phyloP scores from a whole-genome alignment of 495 filamentous ascomycete genomes.

The Penicillium coprophilum region DNA sequence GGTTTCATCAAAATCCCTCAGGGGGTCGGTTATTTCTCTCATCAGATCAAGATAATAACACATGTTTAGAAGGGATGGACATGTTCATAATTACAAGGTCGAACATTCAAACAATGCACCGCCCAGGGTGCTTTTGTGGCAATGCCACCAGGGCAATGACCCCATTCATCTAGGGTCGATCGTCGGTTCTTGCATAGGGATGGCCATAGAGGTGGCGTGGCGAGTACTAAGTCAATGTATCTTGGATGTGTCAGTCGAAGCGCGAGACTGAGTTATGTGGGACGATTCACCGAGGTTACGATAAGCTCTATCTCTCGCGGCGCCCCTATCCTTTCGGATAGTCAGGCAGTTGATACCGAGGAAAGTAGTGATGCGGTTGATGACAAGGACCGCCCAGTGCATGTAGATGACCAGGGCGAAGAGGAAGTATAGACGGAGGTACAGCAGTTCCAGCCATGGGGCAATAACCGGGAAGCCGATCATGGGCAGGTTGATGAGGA shows the following conservation, averaged over 20 bases:
- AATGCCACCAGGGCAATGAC: not conserved
- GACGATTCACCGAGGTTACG: constrained; percentile 35
- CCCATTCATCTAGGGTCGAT: not conserved
- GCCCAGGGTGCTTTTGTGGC: not conserved
- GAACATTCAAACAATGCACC: constrained; percentile 1
- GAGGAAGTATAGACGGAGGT: constrained; percentile 77
- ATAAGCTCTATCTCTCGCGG: constrained; percentile 41
- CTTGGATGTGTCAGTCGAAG: constrained; percentile 24
- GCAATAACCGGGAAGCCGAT: constrained; percentile 67
- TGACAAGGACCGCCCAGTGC: constrained; percentile 89
- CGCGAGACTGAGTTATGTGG: constrained; percentile 1
- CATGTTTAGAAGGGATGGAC: not conserved
- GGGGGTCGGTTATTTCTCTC: not conserved
- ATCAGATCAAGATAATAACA: not conserved
- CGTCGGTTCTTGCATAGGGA: not conserved
- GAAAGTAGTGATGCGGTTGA: constrained; percentile 86
- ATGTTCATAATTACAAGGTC: constrained; percentile 13
- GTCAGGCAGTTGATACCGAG: constrained; percentile 92
- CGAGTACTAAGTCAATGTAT: constrained; percentile 20
- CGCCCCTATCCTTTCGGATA: constrained; percentile 63
- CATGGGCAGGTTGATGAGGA: constrained; percentile 77
- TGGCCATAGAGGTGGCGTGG: not conserved
- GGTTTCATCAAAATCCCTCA: constrained; percentile 23
- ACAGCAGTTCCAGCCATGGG: constrained; percentile 65
- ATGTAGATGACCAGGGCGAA: constrained; percentile 82